Evolutionary conservation across 495 filamentous ascomycete species (phyloP), one percentile per base, ranked within the genome.

Genomic region (Penicillium egyptiacum): DNA sequence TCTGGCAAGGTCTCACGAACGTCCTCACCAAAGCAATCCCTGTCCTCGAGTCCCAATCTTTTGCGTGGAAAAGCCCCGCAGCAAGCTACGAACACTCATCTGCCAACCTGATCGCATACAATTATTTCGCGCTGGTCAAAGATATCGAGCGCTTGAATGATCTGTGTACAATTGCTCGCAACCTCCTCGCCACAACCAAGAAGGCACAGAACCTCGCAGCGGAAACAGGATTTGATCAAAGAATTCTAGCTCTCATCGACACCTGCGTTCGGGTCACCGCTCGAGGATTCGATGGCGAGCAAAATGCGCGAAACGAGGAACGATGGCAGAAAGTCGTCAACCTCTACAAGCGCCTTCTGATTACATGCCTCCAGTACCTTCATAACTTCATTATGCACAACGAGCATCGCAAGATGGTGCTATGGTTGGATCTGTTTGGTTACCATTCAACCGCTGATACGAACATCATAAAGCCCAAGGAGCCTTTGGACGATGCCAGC

Each of bases 361-460:
- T 96, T 22, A 94, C 89, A 0, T 88, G 88, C 50, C 80, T 97
- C 12, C 92, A 97, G 70, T 91, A 93, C 66, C 83, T 92, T 26
- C 91, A 96, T 66, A 97, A 97, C 64, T 88, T 93, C 71, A 88
- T 92, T 26, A 89, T 91, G 73, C 88, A 90, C 61, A 96, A 97
- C 54, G 92, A 97, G 70, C 82, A 89, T 30, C 88, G 90, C 51
- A 96, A 97, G 75, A 88, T 96, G 78, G 80, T 89, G 3, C 87
- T 97, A 26, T 97, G 92, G 92, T 78, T 91, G 40, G 88, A 90
- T 64, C 78, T 97, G 1, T 93, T 92, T 64, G 88, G 89, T 28
- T 83, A 87, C 44, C 75, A 79, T 51, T 79, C 66, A 67, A 85
- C 69, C 9, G 81, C 74, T 41, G 77, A 79, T 57, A 79, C 77